Base-by-base conservation (phyloP, 106 monocot genomes). In the Dendrobium huoshanense region DNA sequence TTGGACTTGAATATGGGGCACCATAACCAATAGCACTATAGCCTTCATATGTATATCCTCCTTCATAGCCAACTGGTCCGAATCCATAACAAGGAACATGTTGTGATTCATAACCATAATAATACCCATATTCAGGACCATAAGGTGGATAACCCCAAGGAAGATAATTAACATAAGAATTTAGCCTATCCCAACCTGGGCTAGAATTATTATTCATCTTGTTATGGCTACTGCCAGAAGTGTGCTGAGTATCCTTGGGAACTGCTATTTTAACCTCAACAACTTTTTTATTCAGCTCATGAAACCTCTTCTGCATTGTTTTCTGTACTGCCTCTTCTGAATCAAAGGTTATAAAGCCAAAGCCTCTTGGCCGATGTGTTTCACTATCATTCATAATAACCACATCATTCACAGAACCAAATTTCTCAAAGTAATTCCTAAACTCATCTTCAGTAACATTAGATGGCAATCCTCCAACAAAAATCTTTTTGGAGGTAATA, bases 241-340 rank as follows among this genome's bases (percentile, higher is more conserved):
- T 58, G 47, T 72, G 51, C 22, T 20, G 61, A 55, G 64, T 81
- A 56, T 90, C 81, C 80, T 90, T 94, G 20, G 94, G 96, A 5
- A 90, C 70, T n/a, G 96, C 94, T 43, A 79, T 87, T 80, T 97
- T 97, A 43, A 90, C 96, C 72, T 97, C 96, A 33, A 94, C 96
- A 68, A 15, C 67, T 43, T 89, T 94, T 16, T 86, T 88, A 73
- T 87, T 90, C 67, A 97, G 76, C 64, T 85, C 83, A 78, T 97
- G 96, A 64, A 82, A 86, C 9, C 81, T 83, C 4, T 79, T 86
- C 67, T 82, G 59, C 58, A 92, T 27, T 7, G 88, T 89, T 41
- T 56, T 85, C 17, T 82, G 78, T 16, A 90, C 96, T 40, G 90
- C 41, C 20, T 85, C 80, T 33, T 87, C 86, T 3, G 87, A 87